phyloP scores from a whole-genome alignment of 306 rosid species.

The Lathyrus sativus region DNA sequence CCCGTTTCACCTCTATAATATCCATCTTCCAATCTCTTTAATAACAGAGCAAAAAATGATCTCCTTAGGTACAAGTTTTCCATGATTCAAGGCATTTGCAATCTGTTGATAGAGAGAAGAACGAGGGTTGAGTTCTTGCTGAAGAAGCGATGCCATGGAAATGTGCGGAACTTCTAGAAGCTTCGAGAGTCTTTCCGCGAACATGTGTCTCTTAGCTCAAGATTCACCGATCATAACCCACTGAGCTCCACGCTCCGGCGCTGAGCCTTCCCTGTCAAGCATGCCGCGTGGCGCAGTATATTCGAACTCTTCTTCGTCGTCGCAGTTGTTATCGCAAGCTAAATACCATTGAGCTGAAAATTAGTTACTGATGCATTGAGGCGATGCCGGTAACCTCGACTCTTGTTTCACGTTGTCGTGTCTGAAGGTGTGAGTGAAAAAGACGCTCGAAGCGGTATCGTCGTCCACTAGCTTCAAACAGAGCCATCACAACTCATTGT shows the following conservation, averaged over 20 bases:
- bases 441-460: too few species aligned
- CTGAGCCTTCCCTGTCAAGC: slow-evolving; percentile 60
- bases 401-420: too few species aligned
- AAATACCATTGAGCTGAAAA: too few species aligned
- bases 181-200: slow-evolving; percentile 80
- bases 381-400: too few species aligned
- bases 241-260: slow-evolving; percentile 76
- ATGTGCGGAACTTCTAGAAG: slow-evolving; percentile 90
- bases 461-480: too few species aligned
- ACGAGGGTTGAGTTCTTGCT: slow-evolving; percentile 85
- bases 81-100: slow-evolving; percentile 71
- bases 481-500: too few species aligned
- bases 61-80: slow-evolving; percentile 76
- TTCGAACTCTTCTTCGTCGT: slow-evolving; percentile 43
- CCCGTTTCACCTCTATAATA: slow-evolving; percentile 82
- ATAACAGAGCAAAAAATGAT: slow-evolving; percentile 67
- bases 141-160: slow-evolving; percentile 80
- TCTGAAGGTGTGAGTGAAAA: too few species aligned
- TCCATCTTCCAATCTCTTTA: slow-evolving; percentile 84
- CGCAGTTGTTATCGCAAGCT: too few species aligned
- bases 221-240: slow-evolving; percentile 93
- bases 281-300: slow-evolving; percentile 35
- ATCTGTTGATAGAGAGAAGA: slow-evolving; percentile 86
- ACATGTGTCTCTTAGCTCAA: slow-evolving; percentile 60
- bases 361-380: too few species aligned